Evolutionary conservation across 805 yeast species (phyloP).

Genomic region (Ogataea trehalophila): DNA sequence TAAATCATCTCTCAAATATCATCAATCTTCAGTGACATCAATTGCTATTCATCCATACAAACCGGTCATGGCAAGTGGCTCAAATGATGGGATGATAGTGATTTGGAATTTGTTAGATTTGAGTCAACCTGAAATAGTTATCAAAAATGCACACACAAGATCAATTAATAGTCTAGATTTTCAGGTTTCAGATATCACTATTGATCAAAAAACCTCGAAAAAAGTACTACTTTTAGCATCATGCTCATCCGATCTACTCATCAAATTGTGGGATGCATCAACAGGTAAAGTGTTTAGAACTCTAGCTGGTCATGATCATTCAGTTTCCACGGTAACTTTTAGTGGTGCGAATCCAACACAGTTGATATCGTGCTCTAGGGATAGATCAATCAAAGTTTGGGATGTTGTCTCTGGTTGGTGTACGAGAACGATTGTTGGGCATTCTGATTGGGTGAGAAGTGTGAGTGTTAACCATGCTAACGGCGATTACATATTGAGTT

Average conservation of each 20-base stretch:
- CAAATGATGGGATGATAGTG: conserved; percentile 66
- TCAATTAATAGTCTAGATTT: conserved; percentile 55
- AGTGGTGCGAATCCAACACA: conserved; percentile 40
- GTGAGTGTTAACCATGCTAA: conserved; percentile 40
- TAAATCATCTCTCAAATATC: conserved; percentile 45
- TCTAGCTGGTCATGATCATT: conserved; percentile 82
- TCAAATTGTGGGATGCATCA: conserved; percentile 67
- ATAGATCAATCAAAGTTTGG: conserved; percentile 58
- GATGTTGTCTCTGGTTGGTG: conserved; percentile 66
- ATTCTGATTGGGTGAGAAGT: conserved; percentile 83
- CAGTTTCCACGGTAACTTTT: conserved; percentile 62
- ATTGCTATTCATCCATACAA: conserved; percentile 71
- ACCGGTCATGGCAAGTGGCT: conserved; percentile 59
- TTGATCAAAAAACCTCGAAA: conserved; percentile 4
- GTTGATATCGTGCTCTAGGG: conserved; percentile 61
- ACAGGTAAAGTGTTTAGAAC: conserved; percentile 39
- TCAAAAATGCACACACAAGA: conserved; percentile 70
- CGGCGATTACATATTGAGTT: conserved; percentile 61
- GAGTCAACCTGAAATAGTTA: conserved; percentile 54
- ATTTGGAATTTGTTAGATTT: conserved; percentile 67
- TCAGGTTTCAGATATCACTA: conserved; percentile 39
- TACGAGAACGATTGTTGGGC: conserved; percentile 63
- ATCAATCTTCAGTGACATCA: conserved; percentile 54
- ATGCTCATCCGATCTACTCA: conserved; percentile 46
- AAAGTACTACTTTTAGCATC: conserved; percentile 38